Base-by-base conservation (phyloP, 371 early-diverging fungal species). In the Mortierella sp. region DNA sequence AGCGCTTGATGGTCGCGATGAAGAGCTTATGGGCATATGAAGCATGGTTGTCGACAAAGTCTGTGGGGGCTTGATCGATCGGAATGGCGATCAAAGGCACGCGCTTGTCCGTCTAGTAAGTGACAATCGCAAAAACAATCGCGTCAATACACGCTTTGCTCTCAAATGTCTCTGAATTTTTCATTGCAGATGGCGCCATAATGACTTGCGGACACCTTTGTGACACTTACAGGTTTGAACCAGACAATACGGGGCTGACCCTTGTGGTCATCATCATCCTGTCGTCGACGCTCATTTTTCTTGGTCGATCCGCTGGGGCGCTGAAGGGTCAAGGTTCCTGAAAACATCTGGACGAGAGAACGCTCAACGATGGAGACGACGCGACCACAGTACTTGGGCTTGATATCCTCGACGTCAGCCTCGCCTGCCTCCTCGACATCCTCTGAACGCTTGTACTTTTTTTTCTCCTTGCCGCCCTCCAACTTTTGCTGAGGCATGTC, bases 61-160 rank as follows among this genome's bases (percentile, higher is more conserved):
- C 94, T 4, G 74, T 77, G 5, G 95, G 94, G 0, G 93, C 95
- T 73, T 95, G 90, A 72, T 93, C 93, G 55, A 91, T 90, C 1
- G 95, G 94, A 70, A 97, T 93, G 31, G 93, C 91, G 80, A 97
- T 93, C 71, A 94, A 87, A 8, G 97, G 97, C 3, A 95, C 92
- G n/a, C 96, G 94, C 67, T 93, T 92, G 88, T 97, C 96, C 9
- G 93, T 93, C 81, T 79, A 57, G 8, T 50, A 37, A 37, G 9
- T 46, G 2, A 9, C 1, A 53, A 31, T 2, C 31, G 14, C 28
- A 6, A 34, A 43, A 0, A 55, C 2, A 46, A 69, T 34, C 5
- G 54, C n/a, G 59, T 64, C 37, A 64, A 16, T 21, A 34, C 16
- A 59, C 21, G 37, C 5, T 37, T 1, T 64, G 28, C 28, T 10